phyloP scores from a whole-genome alignment of 495 filamentous ascomycete species.

The Penicillium coffeae region DNA sequence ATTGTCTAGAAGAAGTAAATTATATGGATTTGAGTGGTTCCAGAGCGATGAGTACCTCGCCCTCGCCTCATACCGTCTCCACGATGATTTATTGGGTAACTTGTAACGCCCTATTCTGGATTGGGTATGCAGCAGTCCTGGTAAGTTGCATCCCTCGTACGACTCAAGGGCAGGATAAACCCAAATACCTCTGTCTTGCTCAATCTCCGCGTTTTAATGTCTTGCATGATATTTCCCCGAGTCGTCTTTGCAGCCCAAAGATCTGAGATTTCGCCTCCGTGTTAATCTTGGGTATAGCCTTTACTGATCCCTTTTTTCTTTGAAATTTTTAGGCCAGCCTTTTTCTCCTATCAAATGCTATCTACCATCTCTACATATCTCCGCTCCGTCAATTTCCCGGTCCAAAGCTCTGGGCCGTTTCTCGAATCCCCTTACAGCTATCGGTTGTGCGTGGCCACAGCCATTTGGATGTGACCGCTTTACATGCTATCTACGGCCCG shows the following conservation, averaged over 20 bases:
- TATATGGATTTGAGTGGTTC: slow-evolving; percentile 10
- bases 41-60: slow-evolving; percentile 5
- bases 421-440: slow-evolving; percentile 30
- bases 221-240: too few relatives aligned
- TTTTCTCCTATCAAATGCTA: slow-evolving; percentile 8
- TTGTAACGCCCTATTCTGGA: slow-evolving; percentile 11
- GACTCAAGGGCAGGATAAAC: background rate
- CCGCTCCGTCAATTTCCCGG: slow-evolving; percentile 50
- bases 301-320: slow-evolving; percentile 4
- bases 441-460: slow-evolving; percentile 20
- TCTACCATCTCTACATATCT: slow-evolving; percentile 50
- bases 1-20: slow-evolving; percentile 11
- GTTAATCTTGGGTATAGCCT: background rate
- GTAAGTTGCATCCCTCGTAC: slow-evolving; percentile 23
- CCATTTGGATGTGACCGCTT: slow-evolving; percentile 17
- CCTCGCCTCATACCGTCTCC: background rate
- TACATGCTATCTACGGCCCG: slow-evolving; percentile 40
- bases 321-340: slow-evolving; percentile 11
- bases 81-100: slow-evolving; percentile 12
- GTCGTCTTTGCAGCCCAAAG: too few relatives aligned
- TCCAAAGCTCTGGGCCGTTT: slow-evolving; percentile 41
- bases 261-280: too few relatives aligned
- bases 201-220: background rate
- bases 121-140: slow-evolving; percentile 14
- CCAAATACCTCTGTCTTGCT: background rate